These are phyloP conservation scores for Phanerodontia chrysosporium DNA, from an alignment of 768 basidiomycete genomes.

Conservation along the genomic window DNA sequence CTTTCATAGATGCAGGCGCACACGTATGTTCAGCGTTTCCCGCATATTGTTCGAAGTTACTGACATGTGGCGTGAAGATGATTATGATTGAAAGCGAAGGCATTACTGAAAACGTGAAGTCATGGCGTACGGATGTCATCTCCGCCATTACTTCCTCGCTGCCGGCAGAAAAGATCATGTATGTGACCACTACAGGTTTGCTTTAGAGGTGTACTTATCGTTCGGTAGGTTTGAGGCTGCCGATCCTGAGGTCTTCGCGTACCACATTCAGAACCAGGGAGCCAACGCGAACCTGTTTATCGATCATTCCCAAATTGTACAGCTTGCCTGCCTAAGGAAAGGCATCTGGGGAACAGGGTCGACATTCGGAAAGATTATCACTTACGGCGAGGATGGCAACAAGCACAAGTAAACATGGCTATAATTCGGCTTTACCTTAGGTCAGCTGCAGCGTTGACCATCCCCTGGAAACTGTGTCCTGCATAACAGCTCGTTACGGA, in stretches of 20 bases:
- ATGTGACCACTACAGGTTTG: no score
- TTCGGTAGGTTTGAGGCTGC: constrained; percentile 37
- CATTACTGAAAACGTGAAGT: constrained; percentile 42
- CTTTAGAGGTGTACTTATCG: no score
- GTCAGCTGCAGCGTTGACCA: no score
- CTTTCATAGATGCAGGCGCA: constrained; percentile 38
- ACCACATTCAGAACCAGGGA: constrained; percentile 42
- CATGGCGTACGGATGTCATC: constrained; percentile 40
- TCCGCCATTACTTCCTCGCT: constrained; percentile 36
- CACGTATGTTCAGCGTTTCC: constrained; percentile 14
- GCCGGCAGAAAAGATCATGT: constrained; percentile 40
- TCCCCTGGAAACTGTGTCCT: no score
- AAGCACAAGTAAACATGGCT: not conserved
- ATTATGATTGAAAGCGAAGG: constrained; percentile 46
- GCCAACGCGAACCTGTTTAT: constrained; percentile 39
- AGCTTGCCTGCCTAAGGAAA: constrained; percentile 38
- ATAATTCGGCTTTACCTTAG: no score
- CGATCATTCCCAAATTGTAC: constrained; percentile 42
- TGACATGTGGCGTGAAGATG: constrained; percentile 24
- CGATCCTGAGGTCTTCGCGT: constrained; percentile 40
- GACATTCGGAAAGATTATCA: constrained; percentile 41
- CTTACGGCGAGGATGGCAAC: constrained; percentile 24
- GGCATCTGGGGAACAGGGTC: constrained; percentile 43
- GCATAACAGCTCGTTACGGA: no score
- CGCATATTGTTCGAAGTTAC: not conserved